Base-by-base conservation (phyloP, 1,284 basidiomycete species). In the Moesziomyces aphidis region DNA sequence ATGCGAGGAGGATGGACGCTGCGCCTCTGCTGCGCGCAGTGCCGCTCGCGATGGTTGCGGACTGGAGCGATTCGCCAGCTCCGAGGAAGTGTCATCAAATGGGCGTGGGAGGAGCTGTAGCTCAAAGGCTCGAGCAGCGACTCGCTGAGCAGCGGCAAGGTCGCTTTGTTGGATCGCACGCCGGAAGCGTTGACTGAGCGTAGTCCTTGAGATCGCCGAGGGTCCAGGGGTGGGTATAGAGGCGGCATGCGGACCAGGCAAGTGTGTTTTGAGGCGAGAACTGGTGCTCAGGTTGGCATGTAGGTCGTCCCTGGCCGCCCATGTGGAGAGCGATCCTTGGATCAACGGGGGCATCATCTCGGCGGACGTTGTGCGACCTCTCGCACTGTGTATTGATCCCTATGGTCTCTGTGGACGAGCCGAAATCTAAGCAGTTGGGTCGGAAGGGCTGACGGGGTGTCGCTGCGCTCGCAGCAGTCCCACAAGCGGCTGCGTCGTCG, bases 101-200 rank as follows among this genome's bases (percentile, higher is more conserved):
- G 49, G 57, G 11, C 49, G 43, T 3, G 60, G 49, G 2, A 53
- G 44, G 17, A 50, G 42, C 22, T 73, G 69, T 1, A 67, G 58
- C 31, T 73, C 62, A 26, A 68, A 62, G 5, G 72, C 71, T 28
- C 61, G 50, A 1, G 59, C 66, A 15, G 70, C 63, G 15, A 80
- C 61, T 9, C 69, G 61, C 51, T 64, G 61, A 8, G 78, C 78
- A 4, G 57, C 31, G 23, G 53, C 22, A 8, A 80, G 67, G 47
- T 80, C 76, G 46, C 66, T 62, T 22, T 73, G 55, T 24, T 77
- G 75, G 34, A 80, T 61, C 4, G 78, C 77, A 4, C 74, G 55
- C 21, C 77, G 52, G 44, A 80, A 80, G 4, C 78, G 73, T 52
- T 79, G 76, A 22, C 73, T 66, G 22, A 80, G 55, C 3, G 70